Evolutionary conservation across 805 yeast species (phyloP), one percentile per base, ranked within the genome.

Genomic region (Zygoascus flipseniorum): DNA sequence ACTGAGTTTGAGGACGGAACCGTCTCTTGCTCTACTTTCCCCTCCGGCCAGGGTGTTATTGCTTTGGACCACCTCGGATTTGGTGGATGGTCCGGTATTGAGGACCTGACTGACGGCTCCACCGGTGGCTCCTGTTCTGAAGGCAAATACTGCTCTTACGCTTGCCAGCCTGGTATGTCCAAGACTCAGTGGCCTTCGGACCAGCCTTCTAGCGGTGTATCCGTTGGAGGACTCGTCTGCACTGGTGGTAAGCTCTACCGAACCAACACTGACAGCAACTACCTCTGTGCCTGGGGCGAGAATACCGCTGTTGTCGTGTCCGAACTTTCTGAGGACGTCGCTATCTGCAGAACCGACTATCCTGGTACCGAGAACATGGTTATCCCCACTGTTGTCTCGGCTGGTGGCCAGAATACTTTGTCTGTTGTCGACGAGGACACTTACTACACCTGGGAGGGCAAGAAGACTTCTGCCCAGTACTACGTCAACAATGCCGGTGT

Each of bases 311-410:
- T 71, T 51, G 90, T 86, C 62, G 85, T 76, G 55, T 80, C 82
- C 63, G 76, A 86, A 62, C 72, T 87, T 55, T 66, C 70, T 60
- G 68, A 84, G 56, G 77, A 77, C 51, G 89, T 92, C 63, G 92
- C 98, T 56, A 74, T 93, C 65, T 93, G 99, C 80, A 86, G 97
- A 78, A 92, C 99, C 58, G 99, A 92, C 72, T 92, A 92, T 81
- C 99, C 99, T 67, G 99, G 99, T 76, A 85, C 97, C 60, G 99
- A 92, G 77, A 89, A 89, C 80, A 93, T 92, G 98, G 95, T 84
- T 61, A 79, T 92, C 58, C 98, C 99, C 70, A 90, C 98, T 56
- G 75, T 80, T 58, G 85, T 90, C 51, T 70, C 69, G 35, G 86
- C 85, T 55, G 96, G 96, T 63, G 64, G 74, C 41, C 62, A 78